A percentile compares a stretch with the other conserved stretches of the same genome.
Evolutionary conservation across 2,329 filamentous ascomycete species (phyloP).

Genomic region (Colletotrichum eremochloae): DNA sequence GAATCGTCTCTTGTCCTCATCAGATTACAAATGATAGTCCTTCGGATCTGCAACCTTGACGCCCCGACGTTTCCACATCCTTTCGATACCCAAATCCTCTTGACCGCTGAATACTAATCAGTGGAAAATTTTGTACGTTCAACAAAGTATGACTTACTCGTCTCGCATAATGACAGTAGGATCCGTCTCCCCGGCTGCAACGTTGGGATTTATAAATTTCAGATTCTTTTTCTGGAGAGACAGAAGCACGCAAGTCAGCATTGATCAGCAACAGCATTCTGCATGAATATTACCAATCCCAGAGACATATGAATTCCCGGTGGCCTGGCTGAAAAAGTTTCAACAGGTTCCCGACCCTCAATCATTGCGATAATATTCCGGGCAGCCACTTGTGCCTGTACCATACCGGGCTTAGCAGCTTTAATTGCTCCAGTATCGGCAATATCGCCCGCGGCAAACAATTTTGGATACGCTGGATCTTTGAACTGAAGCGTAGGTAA

Average conservation of each 20-base stretch:
- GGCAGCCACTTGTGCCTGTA: constrained; percentile 59
- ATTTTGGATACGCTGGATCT: constrained; percentile 43
- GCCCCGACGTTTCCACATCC: constrained; percentile 23
- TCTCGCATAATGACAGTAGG: constrained; percentile 13
- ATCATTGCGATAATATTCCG: constrained; percentile 61
- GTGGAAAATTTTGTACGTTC: fast-evolving
- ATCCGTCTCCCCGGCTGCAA: constrained; percentile 25
- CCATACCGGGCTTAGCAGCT: constrained; percentile 58
- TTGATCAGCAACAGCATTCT: background rate
- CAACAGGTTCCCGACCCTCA: constrained; percentile 44
- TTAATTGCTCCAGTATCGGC: constrained; percentile 57
- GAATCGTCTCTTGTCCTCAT: background rate
- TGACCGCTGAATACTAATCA: background rate
- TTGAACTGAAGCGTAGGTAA: constrained; percentile 60
- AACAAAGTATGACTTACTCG: background rate
- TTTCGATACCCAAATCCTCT: constrained; percentile 29
- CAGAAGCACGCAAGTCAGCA: background rate
- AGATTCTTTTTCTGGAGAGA: constrained; percentile 15
- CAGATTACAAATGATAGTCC: constrained; percentile 23
- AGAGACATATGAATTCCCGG: constrained; percentile 30
- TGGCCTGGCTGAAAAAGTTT: background rate
- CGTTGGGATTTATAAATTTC: constrained; percentile 17
- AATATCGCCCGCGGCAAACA: constrained; percentile 68
- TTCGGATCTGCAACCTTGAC: constrained; percentile 17
- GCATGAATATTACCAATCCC: constrained; percentile 14